Percentiles rank a stretch among this genome's conserved stretches.
Evolutionary conservation across 345 rosid species (phyloP).

Genomic region (Eutrema heterophyllum): DNA sequence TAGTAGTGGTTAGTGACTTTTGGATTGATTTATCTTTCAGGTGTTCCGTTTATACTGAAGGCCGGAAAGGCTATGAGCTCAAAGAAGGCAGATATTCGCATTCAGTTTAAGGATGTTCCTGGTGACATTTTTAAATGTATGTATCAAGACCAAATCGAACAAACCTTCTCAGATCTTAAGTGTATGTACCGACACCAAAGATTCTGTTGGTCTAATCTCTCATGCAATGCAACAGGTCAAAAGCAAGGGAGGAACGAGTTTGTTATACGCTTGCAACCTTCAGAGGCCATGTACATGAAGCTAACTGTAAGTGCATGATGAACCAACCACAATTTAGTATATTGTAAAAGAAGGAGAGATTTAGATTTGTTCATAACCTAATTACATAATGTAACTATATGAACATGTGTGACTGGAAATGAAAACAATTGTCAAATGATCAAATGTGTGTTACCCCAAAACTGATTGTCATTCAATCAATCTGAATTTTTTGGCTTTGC

Average conservation of each 20-base stretch:
- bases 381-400: background rate
- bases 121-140: conserved; percentile 95
- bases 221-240: conserved; percentile 43
- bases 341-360: background rate
- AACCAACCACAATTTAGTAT: background rate
- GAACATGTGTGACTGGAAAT: background rate
- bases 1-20: background rate
- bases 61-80: conserved; percentile 98
- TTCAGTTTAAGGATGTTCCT: conserved; percentile 98
- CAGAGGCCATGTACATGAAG: conserved; percentile 98
- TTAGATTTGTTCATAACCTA: background rate
- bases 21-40: conserved; percentile 38
- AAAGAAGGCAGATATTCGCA: conserved; percentile 96
- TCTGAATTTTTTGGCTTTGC: conserved; percentile 4
- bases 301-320: conserved; percentile 57
- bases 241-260: conserved; percentile 98
- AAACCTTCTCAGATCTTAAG: background rate
- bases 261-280: conserved; percentile 94
- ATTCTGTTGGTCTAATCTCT: background rate
- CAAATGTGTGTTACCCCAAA: background rate
- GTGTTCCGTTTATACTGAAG: conserved; percentile 94
- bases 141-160: background rate
- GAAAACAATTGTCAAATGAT: background rate
- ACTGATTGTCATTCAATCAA: background rate
- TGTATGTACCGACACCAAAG: background rate